Evolutionary conservation across 305 asterid genomes (phyloP).

Genomic region (Rubia peregrina): DNA sequence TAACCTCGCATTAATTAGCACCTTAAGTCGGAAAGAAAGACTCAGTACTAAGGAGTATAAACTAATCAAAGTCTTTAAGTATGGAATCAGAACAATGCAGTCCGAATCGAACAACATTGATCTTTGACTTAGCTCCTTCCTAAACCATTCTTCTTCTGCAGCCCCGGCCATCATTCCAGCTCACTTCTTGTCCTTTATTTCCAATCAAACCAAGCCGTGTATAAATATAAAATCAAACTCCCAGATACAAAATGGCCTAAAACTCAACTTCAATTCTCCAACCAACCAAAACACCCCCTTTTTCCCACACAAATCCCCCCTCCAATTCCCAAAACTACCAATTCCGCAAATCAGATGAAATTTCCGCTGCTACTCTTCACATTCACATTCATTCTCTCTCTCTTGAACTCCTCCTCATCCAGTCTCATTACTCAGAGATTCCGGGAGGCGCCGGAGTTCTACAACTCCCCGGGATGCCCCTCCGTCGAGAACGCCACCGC

Average conservation of each 20-base stretch:
- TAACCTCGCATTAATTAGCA: background rate
- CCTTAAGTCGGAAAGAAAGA: background rate
- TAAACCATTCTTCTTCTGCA: background rate
- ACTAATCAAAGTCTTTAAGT: background rate
- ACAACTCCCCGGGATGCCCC: conserved; percentile 61
- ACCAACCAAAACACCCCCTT: background rate
- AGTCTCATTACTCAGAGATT: conserved; percentile 35
- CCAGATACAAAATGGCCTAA: background rate
- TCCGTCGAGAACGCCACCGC: conserved; percentile 16
- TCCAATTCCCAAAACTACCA: conserved; percentile 18
- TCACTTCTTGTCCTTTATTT: conserved; percentile 16
- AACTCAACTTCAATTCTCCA: background rate
- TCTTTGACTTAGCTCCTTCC: conserved; percentile 30
- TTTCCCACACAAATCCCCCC: conserved; percentile 12
- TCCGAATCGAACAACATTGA: conserved; percentile 30
- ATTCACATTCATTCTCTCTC: conserved; percentile 15
- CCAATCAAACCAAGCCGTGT: conserved; percentile 20
- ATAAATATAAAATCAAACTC: background rate
- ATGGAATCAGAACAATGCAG: conserved; percentile 3
- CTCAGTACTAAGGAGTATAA: background rate
- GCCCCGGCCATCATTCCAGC: conserved; percentile 27
- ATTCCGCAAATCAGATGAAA: conserved; percentile 21
- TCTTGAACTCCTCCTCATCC: conserved; percentile 17
- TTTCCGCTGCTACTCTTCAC: background rate
- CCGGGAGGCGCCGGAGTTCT: conserved; percentile 84